Percentiles rank a stretch among this genome's conserved stretches.
Conservation (phyloP, 306 rosid species). For the Canavalia ensiformis region DNA sequence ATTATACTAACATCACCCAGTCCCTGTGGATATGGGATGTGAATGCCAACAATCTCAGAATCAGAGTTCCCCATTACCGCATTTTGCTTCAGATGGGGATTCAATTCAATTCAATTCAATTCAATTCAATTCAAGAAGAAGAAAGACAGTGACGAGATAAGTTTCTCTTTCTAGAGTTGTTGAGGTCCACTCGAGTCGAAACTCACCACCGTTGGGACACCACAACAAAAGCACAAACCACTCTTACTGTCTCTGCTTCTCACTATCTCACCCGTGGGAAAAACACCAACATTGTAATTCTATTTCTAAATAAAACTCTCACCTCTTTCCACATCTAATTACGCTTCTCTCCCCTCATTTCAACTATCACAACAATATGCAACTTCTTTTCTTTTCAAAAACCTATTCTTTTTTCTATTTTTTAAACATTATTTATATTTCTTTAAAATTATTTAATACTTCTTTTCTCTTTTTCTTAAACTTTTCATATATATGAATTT, state of each 20-base stretch:
- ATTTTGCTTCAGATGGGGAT: not conserved
- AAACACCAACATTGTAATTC: not conserved
- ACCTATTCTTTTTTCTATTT: too few relatives aligned
- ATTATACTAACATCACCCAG: not conserved
- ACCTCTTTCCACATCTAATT: too few relatives aligned
- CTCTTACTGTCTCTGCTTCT: not conserved
- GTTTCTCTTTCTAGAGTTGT: slow-evolving; percentile 38
- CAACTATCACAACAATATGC: too few relatives aligned
- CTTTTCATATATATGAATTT: too few relatives aligned
- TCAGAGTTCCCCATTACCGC: slow-evolving; percentile 15
- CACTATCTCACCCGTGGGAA: not conserved
- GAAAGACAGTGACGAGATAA: slow-evolving; percentile 18
- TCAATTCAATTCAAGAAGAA: not conserved
- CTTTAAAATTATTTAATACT: too few relatives aligned
- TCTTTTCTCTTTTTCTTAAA: too few relatives aligned
- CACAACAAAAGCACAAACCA: slow-evolving; percentile 33
- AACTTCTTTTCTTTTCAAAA: too few relatives aligned
- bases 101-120: not conserved
- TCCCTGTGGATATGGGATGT: not conserved
- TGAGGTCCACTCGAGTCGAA: slow-evolving; percentile 38
- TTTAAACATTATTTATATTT: too few relatives aligned
- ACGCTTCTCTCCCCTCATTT: too few relatives aligned
- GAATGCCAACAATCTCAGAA: not conserved
- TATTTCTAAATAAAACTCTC: not conserved
- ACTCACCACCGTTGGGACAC: slow-evolving; percentile 43